Conservation (phyloP, 345 rosid species). For the Eucalyptus pauciflora region DNA sequence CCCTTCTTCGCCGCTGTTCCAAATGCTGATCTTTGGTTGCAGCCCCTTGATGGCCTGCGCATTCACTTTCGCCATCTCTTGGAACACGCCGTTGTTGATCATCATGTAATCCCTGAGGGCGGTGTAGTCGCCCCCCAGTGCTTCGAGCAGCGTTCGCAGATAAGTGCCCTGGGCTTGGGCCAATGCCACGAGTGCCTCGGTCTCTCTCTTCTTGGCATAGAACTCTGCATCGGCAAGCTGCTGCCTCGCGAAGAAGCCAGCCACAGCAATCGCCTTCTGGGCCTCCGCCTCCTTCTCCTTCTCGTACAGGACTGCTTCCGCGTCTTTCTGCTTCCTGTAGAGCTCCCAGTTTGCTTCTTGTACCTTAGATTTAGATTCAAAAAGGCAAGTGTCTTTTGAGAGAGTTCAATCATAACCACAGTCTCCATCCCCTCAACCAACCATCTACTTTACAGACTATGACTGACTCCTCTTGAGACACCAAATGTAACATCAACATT, state of each 20-base stretch:
- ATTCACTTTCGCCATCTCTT: constrained; percentile 46
- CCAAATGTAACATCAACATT: background rate
- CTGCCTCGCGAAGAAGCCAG: constrained; percentile 32
- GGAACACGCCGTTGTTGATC: constrained; percentile 40
- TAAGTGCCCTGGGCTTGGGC: constrained; percentile 60
- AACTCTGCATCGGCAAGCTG: constrained; percentile 41
- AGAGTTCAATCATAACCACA: background rate
- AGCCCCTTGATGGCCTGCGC: constrained; percentile 51
- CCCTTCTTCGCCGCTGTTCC: constrained; percentile 30
- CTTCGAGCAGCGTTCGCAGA: constrained; percentile 35
- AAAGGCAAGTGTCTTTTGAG: background rate
- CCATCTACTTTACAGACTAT: background rate
- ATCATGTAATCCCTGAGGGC: constrained; percentile 49
- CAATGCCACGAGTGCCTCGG: constrained; percentile 46
- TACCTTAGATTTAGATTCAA: background rate
- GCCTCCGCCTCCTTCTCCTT: constrained; percentile 53
- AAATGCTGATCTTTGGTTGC: constrained; percentile 64
- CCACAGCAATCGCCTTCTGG: constrained; percentile 59
- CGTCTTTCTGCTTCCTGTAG: constrained; percentile 32
- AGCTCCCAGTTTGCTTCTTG: constrained; percentile 8
- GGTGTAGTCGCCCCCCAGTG: constrained; percentile 42
- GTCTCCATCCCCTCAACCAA: background rate
- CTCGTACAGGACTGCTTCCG: constrained; percentile 49
- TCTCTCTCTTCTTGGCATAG: constrained; percentile 43
- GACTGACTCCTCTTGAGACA: background rate